Evolutionary conservation across 371 early-diverging fungal species (phyloP).

Genomic region (Lichtheimia corymbifera): DNA sequence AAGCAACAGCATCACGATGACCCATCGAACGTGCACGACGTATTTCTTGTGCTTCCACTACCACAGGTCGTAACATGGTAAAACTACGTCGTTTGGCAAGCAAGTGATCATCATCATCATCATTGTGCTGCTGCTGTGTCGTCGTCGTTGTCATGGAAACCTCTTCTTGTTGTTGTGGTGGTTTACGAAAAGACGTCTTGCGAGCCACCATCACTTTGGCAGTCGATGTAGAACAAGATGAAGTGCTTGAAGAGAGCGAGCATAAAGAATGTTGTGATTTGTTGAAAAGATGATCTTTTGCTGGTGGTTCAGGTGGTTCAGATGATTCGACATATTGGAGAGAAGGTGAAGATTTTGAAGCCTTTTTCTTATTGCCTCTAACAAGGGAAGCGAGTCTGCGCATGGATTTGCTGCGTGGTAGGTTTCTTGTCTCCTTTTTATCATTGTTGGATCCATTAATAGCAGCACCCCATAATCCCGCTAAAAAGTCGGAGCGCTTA

Average conservation of each 20-base stretch:
- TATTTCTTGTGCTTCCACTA: slow-evolving; percentile 19
- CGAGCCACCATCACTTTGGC: slow-evolving; percentile 9
- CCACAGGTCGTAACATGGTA: slow-evolving; percentile 13
- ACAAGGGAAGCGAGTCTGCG: slow-evolving; percentile 30
- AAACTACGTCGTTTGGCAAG: slow-evolving; percentile 22
- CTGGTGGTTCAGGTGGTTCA: slow-evolving; percentile 3
- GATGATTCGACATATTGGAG: background rate
- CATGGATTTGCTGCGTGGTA: slow-evolving; percentile 5
- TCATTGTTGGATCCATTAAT: background rate
- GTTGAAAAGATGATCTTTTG: slow-evolving; percentile 10
- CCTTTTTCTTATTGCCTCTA: slow-evolving; percentile 9
- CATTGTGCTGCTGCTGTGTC: slow-evolving; percentile 12
- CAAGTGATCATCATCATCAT: slow-evolving; percentile 10
- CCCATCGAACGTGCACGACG: slow-evolving; percentile 20
- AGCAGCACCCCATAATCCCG: background rate
- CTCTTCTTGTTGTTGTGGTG: background rate
- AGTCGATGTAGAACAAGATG: slow-evolving; percentile 25
- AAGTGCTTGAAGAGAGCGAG: slow-evolving; percentile 21
- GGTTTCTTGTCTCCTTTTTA: background rate
- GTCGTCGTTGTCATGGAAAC: slow-evolving; percentile 3
- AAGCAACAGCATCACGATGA: background rate
- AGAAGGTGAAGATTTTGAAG: background rate
- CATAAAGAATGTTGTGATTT: slow-evolving; percentile 25
- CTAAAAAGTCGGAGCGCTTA: background rate
- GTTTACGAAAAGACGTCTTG: slow-evolving; percentile 1